These are phyloP conservation scores for Theobroma grandiflorum DNA, from an alignment of 441 rosid species.

Conservation along the genomic window DNA sequence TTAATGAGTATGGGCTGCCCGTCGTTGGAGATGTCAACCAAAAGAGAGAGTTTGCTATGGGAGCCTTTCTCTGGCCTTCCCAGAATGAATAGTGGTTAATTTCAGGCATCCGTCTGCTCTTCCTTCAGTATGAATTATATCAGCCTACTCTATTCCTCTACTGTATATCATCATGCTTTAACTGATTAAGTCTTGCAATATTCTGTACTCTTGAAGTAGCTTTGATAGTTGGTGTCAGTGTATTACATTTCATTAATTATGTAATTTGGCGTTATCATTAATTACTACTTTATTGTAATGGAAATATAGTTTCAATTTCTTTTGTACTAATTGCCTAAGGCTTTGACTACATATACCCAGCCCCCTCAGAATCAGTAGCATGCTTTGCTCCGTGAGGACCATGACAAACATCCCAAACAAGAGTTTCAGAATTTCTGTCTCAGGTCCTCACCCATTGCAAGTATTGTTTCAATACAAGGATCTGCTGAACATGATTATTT, in stretches of 20 bases:
- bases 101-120: neutral
- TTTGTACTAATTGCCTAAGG: neutral
- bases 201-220: neutral
- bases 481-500: neutral
- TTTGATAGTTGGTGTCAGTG: neutral
- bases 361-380: neutral
- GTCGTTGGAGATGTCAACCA: slow-evolving; percentile 52
- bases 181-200: neutral
- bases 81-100: slow-evolving; percentile 28
- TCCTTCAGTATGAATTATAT: neutral
- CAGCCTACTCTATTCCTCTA: neutral
- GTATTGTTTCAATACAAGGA: neutral
- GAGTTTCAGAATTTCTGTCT: neutral
- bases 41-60: slow-evolving; percentile 69
- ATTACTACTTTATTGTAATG: neutral
- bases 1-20: slow-evolving; percentile 59
- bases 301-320: neutral
- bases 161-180: neutral
- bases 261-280: neutral
- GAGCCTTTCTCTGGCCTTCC: slow-evolving; percentile 69
- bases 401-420: neutral
- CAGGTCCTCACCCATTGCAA: neutral
- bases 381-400: neutral
- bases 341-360: neutral
- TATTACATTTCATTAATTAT: neutral